These are phyloP conservation scores for Mucor irregularis DNA, from an alignment of 371 early-diverging fungal species.

Conservation along the genomic window DNA sequence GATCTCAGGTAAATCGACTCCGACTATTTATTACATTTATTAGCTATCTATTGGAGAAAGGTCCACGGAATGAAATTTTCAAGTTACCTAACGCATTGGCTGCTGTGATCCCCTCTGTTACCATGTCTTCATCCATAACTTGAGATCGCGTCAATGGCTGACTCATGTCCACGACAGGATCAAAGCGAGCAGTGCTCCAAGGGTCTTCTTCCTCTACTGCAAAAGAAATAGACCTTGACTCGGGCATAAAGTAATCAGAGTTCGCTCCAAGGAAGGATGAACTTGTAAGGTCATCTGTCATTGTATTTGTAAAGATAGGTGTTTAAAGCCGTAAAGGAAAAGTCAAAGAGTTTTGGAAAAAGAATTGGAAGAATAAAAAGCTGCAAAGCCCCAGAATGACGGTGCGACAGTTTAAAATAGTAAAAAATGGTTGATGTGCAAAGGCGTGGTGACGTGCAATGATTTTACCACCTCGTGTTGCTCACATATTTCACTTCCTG, in stretches of 20 bases:
- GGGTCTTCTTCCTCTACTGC: slow-evolving; percentile 30
- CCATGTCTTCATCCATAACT: slow-evolving; percentile 15
- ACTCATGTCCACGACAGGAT: slow-evolving; percentile 20
- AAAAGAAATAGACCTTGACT: slow-evolving; percentile 20
- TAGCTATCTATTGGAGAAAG: neutral
- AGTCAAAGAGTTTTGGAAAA: neutral
- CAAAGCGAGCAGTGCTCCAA: slow-evolving; percentile 26
- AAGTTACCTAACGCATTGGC: slow-evolving; percentile 26
- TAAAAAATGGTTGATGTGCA: too few species aligned
- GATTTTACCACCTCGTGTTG: too few species aligned
- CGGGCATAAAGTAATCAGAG: slow-evolving; percentile 17
- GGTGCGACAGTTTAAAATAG: too few species aligned
- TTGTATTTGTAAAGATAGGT: neutral
- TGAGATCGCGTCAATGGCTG: slow-evolving; percentile 12
- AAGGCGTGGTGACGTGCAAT: too few species aligned
- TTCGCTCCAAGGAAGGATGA: slow-evolving; percentile 10
- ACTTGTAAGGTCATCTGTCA: slow-evolving; percentile 12
- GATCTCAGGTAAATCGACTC: slow-evolving; percentile 55
- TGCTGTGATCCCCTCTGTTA: slow-evolving; percentile 25
- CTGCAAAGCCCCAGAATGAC: neutral
- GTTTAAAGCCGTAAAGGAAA: neutral
- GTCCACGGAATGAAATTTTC: neutral
- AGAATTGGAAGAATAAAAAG: neutral
- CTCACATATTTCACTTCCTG: too few species aligned
- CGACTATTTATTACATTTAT: slow-evolving; percentile 35